These are phyloP conservation scores for Chaetomium globosum DNA, from an alignment of 2,329 filamentous ascomycete genomes.

Conservation along the genomic window DNA sequence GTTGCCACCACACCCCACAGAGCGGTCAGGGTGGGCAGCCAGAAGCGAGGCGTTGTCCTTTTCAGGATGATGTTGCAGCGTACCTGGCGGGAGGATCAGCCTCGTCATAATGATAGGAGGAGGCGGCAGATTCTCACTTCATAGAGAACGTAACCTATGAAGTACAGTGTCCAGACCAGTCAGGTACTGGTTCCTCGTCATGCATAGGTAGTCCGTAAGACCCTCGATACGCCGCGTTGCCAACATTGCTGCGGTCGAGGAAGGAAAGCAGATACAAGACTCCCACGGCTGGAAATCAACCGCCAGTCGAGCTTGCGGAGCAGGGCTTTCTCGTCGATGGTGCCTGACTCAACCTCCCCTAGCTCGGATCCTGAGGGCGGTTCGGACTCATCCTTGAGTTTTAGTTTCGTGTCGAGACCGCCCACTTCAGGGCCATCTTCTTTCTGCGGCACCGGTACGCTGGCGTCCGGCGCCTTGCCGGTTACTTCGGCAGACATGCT, in stretches of 20 bases:
- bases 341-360: conserved; percentile 22
- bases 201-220: conserved; percentile 54
- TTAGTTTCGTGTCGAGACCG: conserved; percentile 15
- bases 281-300: conserved; percentile 57
- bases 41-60: conserved; percentile 58
- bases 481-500: conserved; percentile 11
- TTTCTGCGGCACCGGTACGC: background rate
- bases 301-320: conserved; percentile 59
- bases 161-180: conserved; percentile 67
- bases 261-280: conserved; percentile 60
- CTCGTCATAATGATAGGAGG: background rate
- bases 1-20: conserved; percentile 60
- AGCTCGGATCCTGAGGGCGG: conserved; percentile 28
- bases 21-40: conserved; percentile 61
- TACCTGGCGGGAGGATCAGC: conserved; percentile 44
- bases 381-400: conserved; percentile 22
- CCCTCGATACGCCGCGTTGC: conserved; percentile 61
- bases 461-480: background rate
- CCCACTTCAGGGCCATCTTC: background rate
- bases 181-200: conserved; percentile 65
- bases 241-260: conserved; percentile 61
- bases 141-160: conserved; percentile 62
- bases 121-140: conserved; percentile 45
- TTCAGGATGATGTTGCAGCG: conserved; percentile 66
- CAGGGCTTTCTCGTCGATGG: conserved; percentile 58